phyloP scores from a whole-genome alignment of 2,329 filamentous ascomycete genomes.

The Metarhizium humberi region DNA sequence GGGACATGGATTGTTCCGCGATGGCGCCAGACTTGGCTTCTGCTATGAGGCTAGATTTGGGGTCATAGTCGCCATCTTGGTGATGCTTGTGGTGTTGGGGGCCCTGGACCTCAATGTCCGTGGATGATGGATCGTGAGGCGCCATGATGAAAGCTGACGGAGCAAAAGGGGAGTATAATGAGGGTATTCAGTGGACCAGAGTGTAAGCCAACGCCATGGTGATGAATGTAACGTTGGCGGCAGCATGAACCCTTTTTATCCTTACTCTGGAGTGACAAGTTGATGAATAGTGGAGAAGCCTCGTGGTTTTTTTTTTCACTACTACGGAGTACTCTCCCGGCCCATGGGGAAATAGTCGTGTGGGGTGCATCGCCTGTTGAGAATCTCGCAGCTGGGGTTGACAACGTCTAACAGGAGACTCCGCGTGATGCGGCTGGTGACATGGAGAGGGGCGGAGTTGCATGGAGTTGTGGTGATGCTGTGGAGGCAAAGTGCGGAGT shows the following conservation, averaged over 20 bases:
- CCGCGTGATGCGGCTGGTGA: too few relatives aligned
- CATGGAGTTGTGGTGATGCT: not conserved
- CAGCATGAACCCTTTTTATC: not conserved
- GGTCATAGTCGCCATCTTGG: conserved; percentile 9
- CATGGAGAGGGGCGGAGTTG: not conserved
- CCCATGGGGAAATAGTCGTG: not conserved
- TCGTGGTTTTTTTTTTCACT: too few relatives aligned
- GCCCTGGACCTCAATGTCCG: not conserved
- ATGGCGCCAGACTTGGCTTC: conserved; percentile 32
- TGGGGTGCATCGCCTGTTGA: too few relatives aligned
- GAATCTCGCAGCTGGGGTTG: too few relatives aligned
- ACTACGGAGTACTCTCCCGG: not conserved
- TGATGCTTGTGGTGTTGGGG: not conserved
- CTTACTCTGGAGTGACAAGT: not conserved
- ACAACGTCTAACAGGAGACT: too few relatives aligned
- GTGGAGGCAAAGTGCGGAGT: too few relatives aligned
- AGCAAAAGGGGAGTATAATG: not conserved
- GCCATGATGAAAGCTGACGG: conserved; percentile 14
- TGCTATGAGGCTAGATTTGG: conserved; percentile 19
- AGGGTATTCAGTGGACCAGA: not conserved
- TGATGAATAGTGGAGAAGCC: not conserved
- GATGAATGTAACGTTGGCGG: not conserved
- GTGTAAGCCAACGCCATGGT: not conserved
- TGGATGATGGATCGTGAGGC: conserved; percentile 3
- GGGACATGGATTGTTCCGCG: conserved; percentile 31